Conservation (phyloP, 176 grass and related monocot species). For the Lolium perenne region DNA sequence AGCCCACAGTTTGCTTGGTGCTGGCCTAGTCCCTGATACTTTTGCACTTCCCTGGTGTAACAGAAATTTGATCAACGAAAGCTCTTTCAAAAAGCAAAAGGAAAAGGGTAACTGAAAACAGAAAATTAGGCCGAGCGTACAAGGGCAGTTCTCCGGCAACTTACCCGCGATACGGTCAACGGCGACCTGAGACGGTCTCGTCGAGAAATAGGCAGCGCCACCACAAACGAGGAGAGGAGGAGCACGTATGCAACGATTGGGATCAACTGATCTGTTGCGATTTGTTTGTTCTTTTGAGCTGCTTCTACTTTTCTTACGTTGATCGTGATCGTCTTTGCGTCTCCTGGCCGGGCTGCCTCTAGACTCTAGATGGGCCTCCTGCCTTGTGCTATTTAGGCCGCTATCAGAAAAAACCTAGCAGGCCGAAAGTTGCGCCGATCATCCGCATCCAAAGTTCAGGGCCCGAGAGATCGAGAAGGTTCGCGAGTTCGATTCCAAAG, state of each 20-base stretch:
- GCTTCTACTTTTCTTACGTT: too few species aligned
- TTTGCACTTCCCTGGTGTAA: not conserved
- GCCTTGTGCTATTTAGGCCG: not conserved
- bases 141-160: too few species aligned
- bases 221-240: too few species aligned
- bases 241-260: too few species aligned
- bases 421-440: not conserved
- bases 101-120: too few species aligned
- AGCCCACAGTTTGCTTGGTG: not conserved
- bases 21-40: too few species aligned
- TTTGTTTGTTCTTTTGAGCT: too few species aligned
- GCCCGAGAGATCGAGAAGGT: not conserved
- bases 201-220: too few species aligned
- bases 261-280: too few species aligned
- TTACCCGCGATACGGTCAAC: too few species aligned
- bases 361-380: not conserved
- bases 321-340: not conserved
- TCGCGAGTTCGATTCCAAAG: not conserved
- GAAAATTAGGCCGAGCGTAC: too few species aligned
- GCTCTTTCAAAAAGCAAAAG: not conserved
- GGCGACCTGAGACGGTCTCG: too few species aligned
- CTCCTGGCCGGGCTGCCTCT: not conserved
- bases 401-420: not conserved
- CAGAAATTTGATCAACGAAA: not conserved
- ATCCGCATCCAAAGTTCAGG: not conserved